Conservation (phyloP, 371 early-diverging fungal species). For the Mucor lusitanicus region DNA sequence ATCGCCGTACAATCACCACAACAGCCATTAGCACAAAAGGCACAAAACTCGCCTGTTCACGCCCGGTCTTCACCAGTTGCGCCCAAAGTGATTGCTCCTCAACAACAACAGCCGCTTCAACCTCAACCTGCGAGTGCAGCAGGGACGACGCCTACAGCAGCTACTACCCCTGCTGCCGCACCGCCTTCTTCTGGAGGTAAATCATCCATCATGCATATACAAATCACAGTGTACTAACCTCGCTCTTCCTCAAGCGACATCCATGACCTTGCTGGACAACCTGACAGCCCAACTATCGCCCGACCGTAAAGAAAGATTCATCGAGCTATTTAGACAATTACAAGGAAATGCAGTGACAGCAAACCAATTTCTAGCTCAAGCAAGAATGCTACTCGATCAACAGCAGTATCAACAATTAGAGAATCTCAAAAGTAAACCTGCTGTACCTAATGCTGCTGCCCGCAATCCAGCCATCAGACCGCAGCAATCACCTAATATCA, state of each 20-base stretch:
- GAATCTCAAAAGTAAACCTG: slow-evolving; percentile 41
- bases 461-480: slow-evolving; percentile 15
- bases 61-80: background rate
- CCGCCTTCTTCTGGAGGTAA: slow-evolving; percentile 5
- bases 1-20: background rate
- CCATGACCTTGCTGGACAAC: slow-evolving; percentile 40
- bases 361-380: slow-evolving; percentile 40
- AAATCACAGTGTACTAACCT: background rate
- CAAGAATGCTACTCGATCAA: slow-evolving; percentile 38
- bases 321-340: slow-evolving; percentile 37
- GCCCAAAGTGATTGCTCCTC: slow-evolving; percentile 6
- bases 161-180: background rate
- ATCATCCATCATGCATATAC: background rate
- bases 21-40: background rate
- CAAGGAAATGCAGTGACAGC: slow-evolving; percentile 46
- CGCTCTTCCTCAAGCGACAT: background rate
- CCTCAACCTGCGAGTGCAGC: background rate
- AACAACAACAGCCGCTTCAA: slow-evolving; percentile 2
- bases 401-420: slow-evolving; percentile 50
- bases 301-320: slow-evolving; percentile 41
- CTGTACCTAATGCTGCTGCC: slow-evolving; percentile 3
- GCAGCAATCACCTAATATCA: slow-evolving; percentile 4
- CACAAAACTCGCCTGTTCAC: background rate
- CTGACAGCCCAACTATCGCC: slow-evolving; percentile 40
- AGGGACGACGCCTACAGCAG: background rate